A percentile compares a stretch with the other conserved stretches of the same genome.
Evolutionary conservation across 768 basidiomycete genomes (phyloP).

Genomic region (Lentinula lateritia): DNA sequence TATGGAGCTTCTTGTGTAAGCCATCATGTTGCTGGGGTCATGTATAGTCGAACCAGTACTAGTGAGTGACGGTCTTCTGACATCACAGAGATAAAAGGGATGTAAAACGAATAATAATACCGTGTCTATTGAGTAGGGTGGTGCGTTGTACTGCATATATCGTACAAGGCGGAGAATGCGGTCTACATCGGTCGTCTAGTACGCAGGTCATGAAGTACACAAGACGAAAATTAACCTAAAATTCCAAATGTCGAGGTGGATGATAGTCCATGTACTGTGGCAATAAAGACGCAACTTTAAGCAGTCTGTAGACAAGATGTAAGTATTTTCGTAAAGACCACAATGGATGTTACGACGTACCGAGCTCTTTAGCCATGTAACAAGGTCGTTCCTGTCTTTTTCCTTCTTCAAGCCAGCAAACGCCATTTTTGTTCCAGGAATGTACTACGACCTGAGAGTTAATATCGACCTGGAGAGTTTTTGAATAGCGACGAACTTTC

Average conservation of each 20-base stretch:
- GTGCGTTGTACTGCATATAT: background rate
- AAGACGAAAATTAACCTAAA: background rate
- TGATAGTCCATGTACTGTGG: background rate
- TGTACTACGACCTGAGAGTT: slow-evolving; percentile 49
- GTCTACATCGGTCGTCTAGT: slow-evolving; percentile 2
- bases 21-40: background rate
- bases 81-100: background rate
- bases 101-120: background rate
- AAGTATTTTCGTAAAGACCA: slow-evolving; percentile 14
- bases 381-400: slow-evolving; percentile 92
- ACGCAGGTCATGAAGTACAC: background rate
- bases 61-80: background rate
- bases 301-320: slow-evolving; percentile 10
- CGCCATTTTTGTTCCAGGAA: slow-evolving; percentile 97
- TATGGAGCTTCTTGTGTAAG: too few relatives aligned
- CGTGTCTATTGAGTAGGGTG: slow-evolving; percentile 6
- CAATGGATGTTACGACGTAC: slow-evolving; percentile 33
- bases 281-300: background rate
- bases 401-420: slow-evolving; percentile 99
- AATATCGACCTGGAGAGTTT: background rate
- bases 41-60: too few relatives aligned
- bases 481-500: slow-evolving; percentile 54
- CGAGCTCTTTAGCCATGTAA: slow-evolving; percentile 74
- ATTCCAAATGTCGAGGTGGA: background rate
- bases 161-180: background rate